Evolutionary conservation across 1,284 basidiomycete genomes (phyloP).

Genomic region (Fomitopsis pinicola): DNA sequence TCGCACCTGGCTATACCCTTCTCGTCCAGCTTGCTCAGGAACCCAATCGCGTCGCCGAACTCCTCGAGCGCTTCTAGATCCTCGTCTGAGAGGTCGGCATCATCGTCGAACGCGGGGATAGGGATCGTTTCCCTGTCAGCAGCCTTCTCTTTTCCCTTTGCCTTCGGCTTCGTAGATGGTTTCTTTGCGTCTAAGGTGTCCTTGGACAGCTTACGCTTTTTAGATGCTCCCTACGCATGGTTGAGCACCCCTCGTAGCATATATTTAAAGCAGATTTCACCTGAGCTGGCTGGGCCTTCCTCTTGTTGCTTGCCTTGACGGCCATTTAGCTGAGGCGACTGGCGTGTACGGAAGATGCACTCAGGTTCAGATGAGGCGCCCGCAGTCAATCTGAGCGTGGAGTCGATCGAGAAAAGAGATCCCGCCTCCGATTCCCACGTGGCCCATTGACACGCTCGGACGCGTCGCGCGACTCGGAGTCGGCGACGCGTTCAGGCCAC

Average conservation of each 20-base stretch:
- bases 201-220: conserved; percentile 33
- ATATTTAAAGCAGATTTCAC: conserved; percentile 4
- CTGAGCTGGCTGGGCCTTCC: conserved; percentile 17
- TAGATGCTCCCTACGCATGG: conserved; percentile 27
- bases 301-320: conserved; percentile 18
- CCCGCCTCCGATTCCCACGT: conserved; percentile 3
- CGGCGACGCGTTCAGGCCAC: neutral
- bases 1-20: conserved; percentile 68
- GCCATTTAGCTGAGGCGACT: conserved; percentile 11
- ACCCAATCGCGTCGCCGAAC: conserved; percentile 51
- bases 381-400: neutral
- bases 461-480: conserved; percentile 2
- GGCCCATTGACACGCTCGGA: neutral
- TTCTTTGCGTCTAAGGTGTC: conserved; percentile 10
- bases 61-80: conserved; percentile 58
- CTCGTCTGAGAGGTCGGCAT: conserved; percentile 53
- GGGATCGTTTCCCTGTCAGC: conserved; percentile 56
- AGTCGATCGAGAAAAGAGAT: conserved; percentile 1
- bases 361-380: neutral
- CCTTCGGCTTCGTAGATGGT: conserved; percentile 27
- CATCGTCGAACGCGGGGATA: conserved; percentile 50
- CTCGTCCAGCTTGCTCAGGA: conserved; percentile 61
- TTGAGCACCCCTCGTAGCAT: neutral
- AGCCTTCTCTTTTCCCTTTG: conserved; percentile 55
- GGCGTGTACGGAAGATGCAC: neutral